Evolutionary conservation across 495 filamentous ascomycete genomes (phyloP), one percentile per base, ranked within the genome.

Genomic region (Beverwykella pulmonaria): DNA sequence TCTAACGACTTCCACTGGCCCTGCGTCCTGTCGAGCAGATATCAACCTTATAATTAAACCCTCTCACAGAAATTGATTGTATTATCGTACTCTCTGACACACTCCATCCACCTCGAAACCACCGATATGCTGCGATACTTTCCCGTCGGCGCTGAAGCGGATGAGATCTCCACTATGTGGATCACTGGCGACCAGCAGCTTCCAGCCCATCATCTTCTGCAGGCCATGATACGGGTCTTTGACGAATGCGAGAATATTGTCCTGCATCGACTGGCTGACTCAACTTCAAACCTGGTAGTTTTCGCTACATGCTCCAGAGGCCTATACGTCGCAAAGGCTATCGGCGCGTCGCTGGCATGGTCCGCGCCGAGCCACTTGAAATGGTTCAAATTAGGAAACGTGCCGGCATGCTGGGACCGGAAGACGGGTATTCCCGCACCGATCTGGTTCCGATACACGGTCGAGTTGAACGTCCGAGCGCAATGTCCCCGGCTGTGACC

Each of bases 381-480:
- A 0, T 76, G 75, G 20, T 75, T 80, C 9, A 85, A 23, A 49
- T 79, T 82, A 10, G 74, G 67, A 60, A 78, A 85, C 49, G 79
- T 82, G 0, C 82, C 83, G 17, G 75, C 75, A 54, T 83, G 83
- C 57, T 79, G 72, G 67, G 82, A 86, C 19, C 82, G 76, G 67
- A 77, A 84, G 15, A 55, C 36, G n/a, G 59, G 59, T 5, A 63
- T 9, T 3, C 27, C 26, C 2, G 30, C 32, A 26, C 22, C 14
- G 17, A 59, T 32, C n/a, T 17, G n/a, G 10, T 27, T 32, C 3
- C 55, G 55, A 15, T 25, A 26, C 32, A 32, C 55, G 10, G 39
- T 32, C 20, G 55, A 32, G 46, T 44, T 46, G 58, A 61, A 61
- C 2, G 78, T 82, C 19, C 79, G 77, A 29, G 64, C 68, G 9